Percentiles rank a stretch among this genome's conserved stretches.
Evolutionary conservation across 352 stramenopile species (phyloP).

Genomic region (Phytophthora brassicae): DNA sequence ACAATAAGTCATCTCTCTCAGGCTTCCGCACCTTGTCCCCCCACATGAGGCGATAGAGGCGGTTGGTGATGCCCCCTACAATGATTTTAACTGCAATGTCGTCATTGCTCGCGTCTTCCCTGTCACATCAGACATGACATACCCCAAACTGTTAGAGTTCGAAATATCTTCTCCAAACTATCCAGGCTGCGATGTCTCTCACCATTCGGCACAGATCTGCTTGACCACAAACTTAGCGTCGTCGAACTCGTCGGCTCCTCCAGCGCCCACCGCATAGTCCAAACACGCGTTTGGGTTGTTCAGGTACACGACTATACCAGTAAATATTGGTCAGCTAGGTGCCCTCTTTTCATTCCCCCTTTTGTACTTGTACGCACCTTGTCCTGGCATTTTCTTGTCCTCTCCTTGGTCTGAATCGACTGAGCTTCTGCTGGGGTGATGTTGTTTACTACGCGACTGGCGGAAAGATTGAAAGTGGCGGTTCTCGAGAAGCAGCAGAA

Average conservation of each 20-base stretch:
- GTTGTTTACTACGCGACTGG: not conserved
- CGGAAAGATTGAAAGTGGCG: constrained; percentile 25
- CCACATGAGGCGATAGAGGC: constrained; percentile 87
- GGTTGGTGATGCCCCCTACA: constrained; percentile 92
- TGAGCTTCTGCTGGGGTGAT: not conserved
- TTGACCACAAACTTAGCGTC: constrained; percentile 77
- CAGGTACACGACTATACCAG: constrained; percentile 62
- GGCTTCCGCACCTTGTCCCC: constrained; percentile 43
- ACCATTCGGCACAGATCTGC: constrained; percentile 71
- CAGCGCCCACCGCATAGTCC: constrained; percentile 67
- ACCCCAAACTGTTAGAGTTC: too few species aligned
- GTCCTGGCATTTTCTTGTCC: constrained; percentile 13
- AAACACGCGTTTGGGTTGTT: constrained; percentile 80
- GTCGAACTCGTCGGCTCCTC: constrained; percentile 71
- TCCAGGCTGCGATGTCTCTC: constrained; percentile 1
- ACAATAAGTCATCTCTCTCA: not conserved
- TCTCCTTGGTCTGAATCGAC: constrained; percentile 17
- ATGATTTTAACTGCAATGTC: constrained; percentile 87
- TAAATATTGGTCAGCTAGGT: too few species aligned
- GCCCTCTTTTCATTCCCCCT: not conserved
- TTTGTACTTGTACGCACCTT: constrained; percentile 7
- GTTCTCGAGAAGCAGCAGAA: constrained; percentile 45
- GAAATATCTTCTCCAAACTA: not conserved
- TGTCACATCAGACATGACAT: constrained; percentile 22
- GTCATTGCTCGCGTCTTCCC: constrained; percentile 50